Base-by-base conservation (phyloP, 805 yeast genomes). In the Wickerhamomyces xylosicus region DNA sequence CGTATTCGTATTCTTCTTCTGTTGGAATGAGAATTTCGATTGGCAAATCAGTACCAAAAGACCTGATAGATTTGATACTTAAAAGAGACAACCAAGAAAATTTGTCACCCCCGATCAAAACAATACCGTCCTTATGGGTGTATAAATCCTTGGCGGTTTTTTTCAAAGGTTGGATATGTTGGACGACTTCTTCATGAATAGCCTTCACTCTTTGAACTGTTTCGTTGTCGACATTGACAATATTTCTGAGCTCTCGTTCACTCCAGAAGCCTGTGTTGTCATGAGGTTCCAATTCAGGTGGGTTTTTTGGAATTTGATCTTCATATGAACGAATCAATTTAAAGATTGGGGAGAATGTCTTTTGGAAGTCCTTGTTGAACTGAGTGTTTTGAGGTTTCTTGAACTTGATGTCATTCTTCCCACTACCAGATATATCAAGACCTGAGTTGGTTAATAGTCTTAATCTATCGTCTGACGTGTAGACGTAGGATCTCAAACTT, bases 11-110 rank as follows among this genome's bases (percentile, higher is more conserved):
- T 52, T 81, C 87, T 31, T 69, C 71, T 17, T 64, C 57, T 29
- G 70, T 66, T 10, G 94, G 90, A 45, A 85, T 70, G 39, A 84
- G 66, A 7, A 85, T 77, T 64, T 85, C 95, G 14, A 85, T 74
- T 0, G 95, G 95, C 28, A 79, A 59, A 5, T 64, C 65, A 3
- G 80, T 72, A 5, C 87, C 85, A 13, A 70, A 60, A 32, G 74
- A 71, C 48, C 94, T 63, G 35, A 85, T 47, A 3, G 64, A 55
- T 42, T 62, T 58, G 9, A 80, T 63, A 15, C 78, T 66, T 19
- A 77, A 53, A 22, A 76, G 58, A 3, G 79, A 60, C 17, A 79
- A 54, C 69, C 80, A 71, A 37, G 80, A 74, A 52, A 70, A 80
- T 44, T 66, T 69, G 2, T 81, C 82, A 32, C 89, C 89, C 4